Percentiles rank a stretch among this genome's conserved stretches.
Conservation (phyloP, 164 flowering plant genomes). For the Dillenia turbinata region DNA sequence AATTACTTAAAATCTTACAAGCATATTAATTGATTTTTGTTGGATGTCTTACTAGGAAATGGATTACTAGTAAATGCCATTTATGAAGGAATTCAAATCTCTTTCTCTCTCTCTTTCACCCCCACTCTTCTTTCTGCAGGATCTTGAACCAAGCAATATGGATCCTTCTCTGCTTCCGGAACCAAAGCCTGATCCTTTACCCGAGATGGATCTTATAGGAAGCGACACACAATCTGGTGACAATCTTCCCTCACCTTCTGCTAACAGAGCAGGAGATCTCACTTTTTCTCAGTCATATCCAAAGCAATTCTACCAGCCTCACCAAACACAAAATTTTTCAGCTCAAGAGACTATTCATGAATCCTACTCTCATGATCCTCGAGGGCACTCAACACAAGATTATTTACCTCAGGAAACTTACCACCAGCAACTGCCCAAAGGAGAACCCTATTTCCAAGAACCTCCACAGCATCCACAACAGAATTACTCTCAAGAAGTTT, state of each 20-base stretch:
- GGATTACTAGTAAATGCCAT: background rate
- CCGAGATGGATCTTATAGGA: constrained; percentile 26
- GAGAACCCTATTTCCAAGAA: no score
- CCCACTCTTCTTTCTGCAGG: constrained; percentile 40
- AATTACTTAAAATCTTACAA: no score
- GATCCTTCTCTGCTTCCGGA: constrained; percentile 22
- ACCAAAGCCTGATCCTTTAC: constrained; percentile 36
- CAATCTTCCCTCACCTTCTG: constrained; percentile 17
- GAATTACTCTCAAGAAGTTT: no score
- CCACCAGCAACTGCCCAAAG: no score
- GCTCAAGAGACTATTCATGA: no score
- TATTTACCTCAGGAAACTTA: constrained; percentile 32
- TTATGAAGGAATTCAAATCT: background rate
- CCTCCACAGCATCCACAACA: no score
- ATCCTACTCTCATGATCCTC: no score
- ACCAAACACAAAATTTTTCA: constrained; percentile 18
- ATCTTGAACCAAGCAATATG: constrained; percentile 33
- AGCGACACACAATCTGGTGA: constrained; percentile 24
- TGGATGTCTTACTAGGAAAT: background rate
- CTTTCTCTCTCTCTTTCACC: background rate
- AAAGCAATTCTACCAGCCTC: constrained; percentile 41
- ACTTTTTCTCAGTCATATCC: constrained; percentile 42
- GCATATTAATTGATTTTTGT: no score
- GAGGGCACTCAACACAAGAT: constrained; percentile 6
- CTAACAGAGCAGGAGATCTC: constrained; percentile 37